Percentiles rank a stretch among this genome's conserved stretches.
Evolutionary conservation across 345 rosid species (phyloP).

Genomic region (Camelina laxa): DNA sequence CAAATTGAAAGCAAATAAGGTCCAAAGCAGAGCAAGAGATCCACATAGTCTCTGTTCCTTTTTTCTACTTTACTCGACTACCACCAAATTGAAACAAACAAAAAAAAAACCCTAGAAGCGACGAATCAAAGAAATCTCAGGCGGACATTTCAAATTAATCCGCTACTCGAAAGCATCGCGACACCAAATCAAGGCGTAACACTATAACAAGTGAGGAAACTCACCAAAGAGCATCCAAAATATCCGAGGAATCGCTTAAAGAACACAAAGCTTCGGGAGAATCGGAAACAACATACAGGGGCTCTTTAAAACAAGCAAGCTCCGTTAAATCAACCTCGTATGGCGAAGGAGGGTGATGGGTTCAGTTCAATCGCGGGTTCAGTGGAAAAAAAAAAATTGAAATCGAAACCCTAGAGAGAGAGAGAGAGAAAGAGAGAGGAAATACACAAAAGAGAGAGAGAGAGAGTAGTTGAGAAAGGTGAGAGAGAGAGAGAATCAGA

Average conservation of each 20-base stretch:
- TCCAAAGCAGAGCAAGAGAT: constrained; percentile 11
- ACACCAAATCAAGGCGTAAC: constrained; percentile 11
- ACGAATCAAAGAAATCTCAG: constrained; percentile 34
- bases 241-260: constrained; percentile 22
- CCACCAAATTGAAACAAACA: not conserved
- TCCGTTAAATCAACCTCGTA: constrained; percentile 26
- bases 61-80: constrained; percentile 19
- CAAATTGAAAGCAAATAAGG: constrained; percentile 20
- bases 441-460: constrained; percentile 1
- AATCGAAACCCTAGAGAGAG: constrained; percentile 50
- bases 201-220: constrained; percentile 24
- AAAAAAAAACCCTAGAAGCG: constrained; percentile 31
- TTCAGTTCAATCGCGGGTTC: constrained; percentile 38
- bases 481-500: constrained; percentile 14
- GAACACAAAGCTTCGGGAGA: constrained; percentile 15
- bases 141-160: constrained; percentile 36
- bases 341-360: constrained; percentile 6
- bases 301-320: constrained; percentile 8
- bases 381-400: constrained; percentile 23
- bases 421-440: constrained; percentile 30
- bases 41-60: not conserved
- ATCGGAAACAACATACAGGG: constrained; percentile 11
- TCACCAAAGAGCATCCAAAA: constrained; percentile 33
- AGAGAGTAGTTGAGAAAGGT: constrained; percentile 26
- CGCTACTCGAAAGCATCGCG: not conserved